Conservation (phyloP, 805 yeast species). For the Saccharomycopsis fodiens region DNA sequence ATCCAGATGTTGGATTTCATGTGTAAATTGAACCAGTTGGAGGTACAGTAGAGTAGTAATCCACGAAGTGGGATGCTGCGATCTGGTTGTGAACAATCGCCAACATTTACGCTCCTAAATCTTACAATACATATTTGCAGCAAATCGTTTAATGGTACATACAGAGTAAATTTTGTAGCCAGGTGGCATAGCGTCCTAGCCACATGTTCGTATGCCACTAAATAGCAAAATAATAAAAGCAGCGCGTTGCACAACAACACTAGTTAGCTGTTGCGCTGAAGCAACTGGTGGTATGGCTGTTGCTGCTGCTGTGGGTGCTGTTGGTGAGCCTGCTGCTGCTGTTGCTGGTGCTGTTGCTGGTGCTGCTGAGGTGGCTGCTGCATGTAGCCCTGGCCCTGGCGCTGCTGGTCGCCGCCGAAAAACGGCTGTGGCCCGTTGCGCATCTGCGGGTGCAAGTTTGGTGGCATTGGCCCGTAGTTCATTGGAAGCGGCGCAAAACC, state of each 20-base stretch:
- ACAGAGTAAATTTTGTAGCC: too few relatives aligned
- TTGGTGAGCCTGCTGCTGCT: too few relatives aligned
- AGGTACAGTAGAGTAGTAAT: neutral
- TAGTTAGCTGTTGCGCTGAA: neutral
- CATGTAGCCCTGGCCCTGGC: neutral
- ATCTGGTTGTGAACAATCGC: too few relatives aligned
- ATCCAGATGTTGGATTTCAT: constrained; percentile 67
- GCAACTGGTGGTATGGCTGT: neutral
- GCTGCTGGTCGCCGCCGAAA: neutral
- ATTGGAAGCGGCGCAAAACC: constrained; percentile 25
- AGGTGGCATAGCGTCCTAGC: too few relatives aligned
- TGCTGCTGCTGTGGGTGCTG: too few relatives aligned
- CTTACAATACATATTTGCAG: too few relatives aligned
- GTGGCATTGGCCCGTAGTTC: constrained; percentile 16
- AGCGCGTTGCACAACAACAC: too few relatives aligned
- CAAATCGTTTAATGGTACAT: too few relatives aligned
- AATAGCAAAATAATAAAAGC: too few relatives aligned
- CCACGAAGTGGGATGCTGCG: too few relatives aligned
- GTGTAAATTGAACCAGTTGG: constrained; percentile 31
- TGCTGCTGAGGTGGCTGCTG: neutral
- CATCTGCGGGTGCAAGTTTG: neutral
- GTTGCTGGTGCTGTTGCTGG: neutral
- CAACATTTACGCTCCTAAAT: too few relatives aligned
- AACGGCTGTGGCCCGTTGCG: neutral
- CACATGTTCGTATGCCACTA: too few relatives aligned